A percentile compares a stretch with the other conserved stretches of the same genome.
phyloP scores from a whole-genome alignment of 2,329 filamentous ascomycete genomes.

The Paecilomyces fulvus region DNA sequence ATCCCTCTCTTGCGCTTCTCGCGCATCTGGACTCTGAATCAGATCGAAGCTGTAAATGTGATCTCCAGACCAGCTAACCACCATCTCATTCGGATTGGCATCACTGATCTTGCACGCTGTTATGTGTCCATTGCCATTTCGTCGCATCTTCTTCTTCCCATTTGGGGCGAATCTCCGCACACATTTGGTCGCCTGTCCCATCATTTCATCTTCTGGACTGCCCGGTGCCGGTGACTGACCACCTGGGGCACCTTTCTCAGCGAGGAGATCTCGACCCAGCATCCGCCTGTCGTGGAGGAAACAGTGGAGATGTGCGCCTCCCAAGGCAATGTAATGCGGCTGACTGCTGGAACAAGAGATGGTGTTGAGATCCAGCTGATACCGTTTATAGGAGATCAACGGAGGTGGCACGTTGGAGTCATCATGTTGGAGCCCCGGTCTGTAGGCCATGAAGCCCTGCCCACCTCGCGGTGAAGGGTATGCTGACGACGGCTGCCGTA shows the following conservation, averaged over 20 bases:
- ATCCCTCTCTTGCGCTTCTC: slow-evolving; percentile 29
- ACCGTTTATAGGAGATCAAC: slow-evolving; percentile 58
- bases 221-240: slow-evolving; percentile 32
- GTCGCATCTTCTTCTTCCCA: slow-evolving; percentile 42
- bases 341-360: slow-evolving; percentile 60
- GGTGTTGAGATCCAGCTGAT: slow-evolving; percentile 56
- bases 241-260: slow-evolving; percentile 44
- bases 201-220: slow-evolving; percentile 45
- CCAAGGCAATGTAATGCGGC: slow-evolving; percentile 61
- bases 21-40: slow-evolving; percentile 48
- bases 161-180: slow-evolving; percentile 58
- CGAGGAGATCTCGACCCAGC: slow-evolving; percentile 51
- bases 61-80: slow-evolving; percentile 61
- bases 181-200: slow-evolving; percentile 55
- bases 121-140: slow-evolving; percentile 53
- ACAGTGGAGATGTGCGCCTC: slow-evolving; percentile 60
- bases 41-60: slow-evolving; percentile 61
- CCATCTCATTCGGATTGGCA: slow-evolving; percentile 57
- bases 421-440: slow-evolving; percentile 33
- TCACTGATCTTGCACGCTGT: slow-evolving; percentile 65
- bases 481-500: slow-evolving; percentile 55
- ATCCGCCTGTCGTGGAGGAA: slow-evolving; percentile 62
- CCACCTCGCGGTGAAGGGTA: slow-evolving; percentile 46
- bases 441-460: slow-evolving; percentile 36
- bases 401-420: slow-evolving; percentile 51